These are phyloP conservation scores for Apocynum venetum DNA, from an alignment of 257 asterid genomes.

Conservation along the genomic window DNA sequence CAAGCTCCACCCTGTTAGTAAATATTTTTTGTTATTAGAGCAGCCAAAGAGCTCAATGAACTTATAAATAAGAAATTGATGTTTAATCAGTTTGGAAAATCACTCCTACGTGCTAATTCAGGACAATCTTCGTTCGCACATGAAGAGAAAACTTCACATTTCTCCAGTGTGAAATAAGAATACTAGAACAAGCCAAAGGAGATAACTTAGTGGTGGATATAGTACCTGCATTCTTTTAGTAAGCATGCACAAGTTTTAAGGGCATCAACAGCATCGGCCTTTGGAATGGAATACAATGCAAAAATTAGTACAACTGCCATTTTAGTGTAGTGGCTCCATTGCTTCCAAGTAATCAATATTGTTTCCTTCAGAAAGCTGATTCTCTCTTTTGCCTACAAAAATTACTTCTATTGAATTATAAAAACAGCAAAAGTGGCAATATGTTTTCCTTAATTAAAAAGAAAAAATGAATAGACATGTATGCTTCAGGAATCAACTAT, in stretches of 20 bases:
- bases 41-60: neutral
- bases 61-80: neutral
- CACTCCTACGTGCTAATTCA: neutral
- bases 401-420: constrained; percentile 5
- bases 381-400: constrained; percentile 41
- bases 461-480: neutral
- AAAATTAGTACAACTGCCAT: constrained; percentile 53
- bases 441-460: neutral
- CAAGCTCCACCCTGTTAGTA: constrained; percentile 73
- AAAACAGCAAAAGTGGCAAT: neutral
- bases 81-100: neutral
- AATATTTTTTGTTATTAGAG: neutral
- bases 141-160: neutral
- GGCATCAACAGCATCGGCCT: constrained; percentile 90
- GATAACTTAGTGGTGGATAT: neutral
- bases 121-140: neutral
- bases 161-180: neutral
- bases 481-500: neutral
- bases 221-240: constrained; percentile 92
- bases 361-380: constrained; percentile 32
- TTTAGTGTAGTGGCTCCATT: constrained; percentile 53
- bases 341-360: constrained; percentile 36
- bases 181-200: neutral
- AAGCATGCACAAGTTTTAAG: constrained; percentile 83
- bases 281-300: constrained; percentile 54